Base-by-base conservation (phyloP, 768 basidiomycete species). In the Cystoderma amianthinum region DNA sequence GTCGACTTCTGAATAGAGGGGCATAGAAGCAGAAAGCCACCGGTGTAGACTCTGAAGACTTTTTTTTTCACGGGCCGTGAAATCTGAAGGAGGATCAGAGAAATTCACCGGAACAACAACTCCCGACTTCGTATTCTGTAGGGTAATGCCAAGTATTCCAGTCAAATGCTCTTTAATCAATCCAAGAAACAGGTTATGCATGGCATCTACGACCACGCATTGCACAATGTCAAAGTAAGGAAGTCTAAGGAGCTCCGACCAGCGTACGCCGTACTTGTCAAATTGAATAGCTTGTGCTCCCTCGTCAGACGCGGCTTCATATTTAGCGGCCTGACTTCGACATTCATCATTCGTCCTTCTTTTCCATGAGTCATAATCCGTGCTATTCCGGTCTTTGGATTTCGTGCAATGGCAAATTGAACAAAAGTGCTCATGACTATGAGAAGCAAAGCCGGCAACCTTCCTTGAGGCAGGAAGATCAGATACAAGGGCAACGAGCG, bases 401-500 rank as follows among this genome's bases (percentile, higher is more conserved):
- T 17, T 11, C 9, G 16, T 44, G 36, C 48, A 38, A 23, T 43
- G 15, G 32, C 47, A 51, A 38, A 50, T 35, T 28, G 38, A 16
- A 37, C 52, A 55, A 48, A 51, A 42, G 42, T 48, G 43, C 24
- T 48, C 16, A 48, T 42, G 36, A 32, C 43, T 33, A n/a, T 35
- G 18, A 36, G 40, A 13, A 42, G 52, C 42, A 42, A 54, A 52
- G 7, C 51, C 55, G 11, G 21, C 25, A 2, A 56, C 9, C 32
- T 65, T 57, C 5, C 51, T 25, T 0, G 61, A 57, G 1, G 60
- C 66, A 1, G 56, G 64, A 12, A 69, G 53, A 41, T 72, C 67
- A 36, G 62, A 65, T 2, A 65, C 44, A 1, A 57, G 39, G 4
- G 48, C 42, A 0, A 61, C 48, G 2, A 71, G 23, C 0, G 58